Conservation (phyloP, 805 yeast species). For the Candida insectorum region DNA sequence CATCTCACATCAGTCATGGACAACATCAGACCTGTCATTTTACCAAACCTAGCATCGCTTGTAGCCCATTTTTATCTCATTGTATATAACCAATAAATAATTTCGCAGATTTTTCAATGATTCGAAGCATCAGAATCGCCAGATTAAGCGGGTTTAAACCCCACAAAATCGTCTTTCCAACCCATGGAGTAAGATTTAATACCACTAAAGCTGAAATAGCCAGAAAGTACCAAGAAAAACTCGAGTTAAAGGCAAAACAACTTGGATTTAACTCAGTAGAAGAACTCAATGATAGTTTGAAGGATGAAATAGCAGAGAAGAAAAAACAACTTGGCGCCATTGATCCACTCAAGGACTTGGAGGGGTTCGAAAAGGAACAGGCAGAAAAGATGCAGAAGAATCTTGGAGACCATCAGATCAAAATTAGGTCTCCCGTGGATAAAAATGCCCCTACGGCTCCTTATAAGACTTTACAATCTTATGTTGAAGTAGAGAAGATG, state of each 20-base stretch:
- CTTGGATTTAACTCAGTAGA: slow-evolving; percentile 43
- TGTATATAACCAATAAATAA: no score
- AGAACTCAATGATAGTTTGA: slow-evolving; percentile 59
- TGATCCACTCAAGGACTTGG: slow-evolving; percentile 71
- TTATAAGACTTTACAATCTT: slow-evolving; percentile 70
- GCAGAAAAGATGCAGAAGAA: slow-evolving; percentile 23
- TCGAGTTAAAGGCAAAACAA: slow-evolving; percentile 31
- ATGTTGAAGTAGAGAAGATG: slow-evolving; percentile 66
- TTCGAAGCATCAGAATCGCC: no score
- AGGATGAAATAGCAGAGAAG: slow-evolving; percentile 54
- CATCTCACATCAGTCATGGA: no score
- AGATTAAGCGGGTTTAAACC: no score
- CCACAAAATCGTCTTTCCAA: no score
- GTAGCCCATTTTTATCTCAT: no score
- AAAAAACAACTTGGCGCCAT: slow-evolving; percentile 56
- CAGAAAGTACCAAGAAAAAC: slow-evolving; percentile 26
- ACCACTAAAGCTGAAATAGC: slow-evolving; percentile 5
- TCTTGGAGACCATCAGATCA: slow-evolving; percentile 22
- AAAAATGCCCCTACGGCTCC: slow-evolving; percentile 42
- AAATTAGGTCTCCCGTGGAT: slow-evolving; percentile 33
- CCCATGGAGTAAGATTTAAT: no score
- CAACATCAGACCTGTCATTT: no score
- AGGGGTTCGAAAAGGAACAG: slow-evolving; percentile 46
- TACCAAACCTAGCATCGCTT: no score
- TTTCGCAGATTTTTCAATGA: no score